phyloP scores from a whole-genome alignment of 106 monocot genomes.

The Cymbidium sinense region DNA sequence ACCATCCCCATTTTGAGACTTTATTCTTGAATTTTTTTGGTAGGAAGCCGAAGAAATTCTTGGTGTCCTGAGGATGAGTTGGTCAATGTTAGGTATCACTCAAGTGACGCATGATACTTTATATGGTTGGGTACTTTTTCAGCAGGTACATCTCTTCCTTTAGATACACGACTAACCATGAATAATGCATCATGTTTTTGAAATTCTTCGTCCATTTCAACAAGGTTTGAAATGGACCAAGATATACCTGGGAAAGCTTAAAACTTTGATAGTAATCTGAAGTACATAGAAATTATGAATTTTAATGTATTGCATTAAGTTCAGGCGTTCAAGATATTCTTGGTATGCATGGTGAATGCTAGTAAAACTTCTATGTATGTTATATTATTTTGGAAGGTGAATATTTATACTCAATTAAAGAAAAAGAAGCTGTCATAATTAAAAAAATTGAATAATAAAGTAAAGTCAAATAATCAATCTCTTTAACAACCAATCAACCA shows the following conservation, averaged over 20 bases:
- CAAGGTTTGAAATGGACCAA: neutral
- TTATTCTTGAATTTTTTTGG: neutral
- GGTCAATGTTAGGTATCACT: conserved; percentile 64
- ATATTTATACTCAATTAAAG: neutral
- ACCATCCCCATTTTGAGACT: neutral
- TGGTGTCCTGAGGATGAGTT: conserved; percentile 37
- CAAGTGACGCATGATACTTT: conserved; percentile 52
- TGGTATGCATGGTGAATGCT: too few relatives aligned
- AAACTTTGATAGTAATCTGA: neutral
- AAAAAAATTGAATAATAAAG: neutral
- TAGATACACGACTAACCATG: neutral
- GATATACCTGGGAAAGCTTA: neutral
- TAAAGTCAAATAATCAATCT: neutral
- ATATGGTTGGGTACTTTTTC: conserved; percentile 60
- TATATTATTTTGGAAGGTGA: neutral
- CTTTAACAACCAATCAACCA: neutral
- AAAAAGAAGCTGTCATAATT: neutral
- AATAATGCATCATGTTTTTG: neutral
- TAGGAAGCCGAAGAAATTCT: conserved; percentile 79
- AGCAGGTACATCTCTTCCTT: conserved; percentile 38
- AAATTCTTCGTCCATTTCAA: neutral
- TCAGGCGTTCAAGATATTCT: too few relatives aligned
- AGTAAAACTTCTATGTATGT: too few relatives aligned
- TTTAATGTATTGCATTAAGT: too few relatives aligned
- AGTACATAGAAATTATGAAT: too few relatives aligned